phyloP scores from a whole-genome alignment of 2,329 filamentous ascomycete species.

The Botrytis porri region DNA sequence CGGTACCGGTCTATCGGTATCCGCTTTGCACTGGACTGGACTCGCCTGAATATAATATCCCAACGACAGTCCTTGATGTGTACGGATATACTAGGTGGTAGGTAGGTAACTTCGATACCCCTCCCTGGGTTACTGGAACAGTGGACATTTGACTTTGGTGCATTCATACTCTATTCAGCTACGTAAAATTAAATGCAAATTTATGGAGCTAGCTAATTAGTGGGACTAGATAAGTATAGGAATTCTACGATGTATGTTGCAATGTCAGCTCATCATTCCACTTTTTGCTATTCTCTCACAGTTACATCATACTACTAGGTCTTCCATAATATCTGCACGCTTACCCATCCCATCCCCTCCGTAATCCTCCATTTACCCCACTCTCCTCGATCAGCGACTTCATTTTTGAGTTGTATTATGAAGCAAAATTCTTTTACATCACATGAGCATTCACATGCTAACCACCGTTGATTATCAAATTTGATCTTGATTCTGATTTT shows the following conservation, averaged over 20 bases:
- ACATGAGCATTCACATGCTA: background rate
- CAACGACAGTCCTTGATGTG: background rate
- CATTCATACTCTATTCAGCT: background rate
- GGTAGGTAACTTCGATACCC: background rate
- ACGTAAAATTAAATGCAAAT: background rate
- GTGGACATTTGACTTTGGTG: background rate
- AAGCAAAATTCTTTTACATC: background rate
- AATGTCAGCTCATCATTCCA: background rate
- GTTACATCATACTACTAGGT: background rate
- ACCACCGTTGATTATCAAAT: background rate
- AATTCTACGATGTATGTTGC: background rate
- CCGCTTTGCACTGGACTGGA: no score
- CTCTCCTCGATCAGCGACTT: background rate
- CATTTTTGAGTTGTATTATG: background rate
- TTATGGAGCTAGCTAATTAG: background rate
- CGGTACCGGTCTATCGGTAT: background rate
- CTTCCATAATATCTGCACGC: background rate
- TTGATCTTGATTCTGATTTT: background rate
- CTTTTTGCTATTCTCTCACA: background rate
- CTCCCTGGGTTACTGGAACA: background rate
- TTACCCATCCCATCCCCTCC: background rate
- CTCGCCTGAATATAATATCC: background rate
- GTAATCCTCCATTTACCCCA: background rate
- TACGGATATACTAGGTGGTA: background rate
- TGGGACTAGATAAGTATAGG: background rate